A percentile compares a stretch with the other conserved stretches of the same genome.
Conservation (phyloP, 768 basidiomycete genomes). For the Strobilomyces echinocephalus region DNA sequence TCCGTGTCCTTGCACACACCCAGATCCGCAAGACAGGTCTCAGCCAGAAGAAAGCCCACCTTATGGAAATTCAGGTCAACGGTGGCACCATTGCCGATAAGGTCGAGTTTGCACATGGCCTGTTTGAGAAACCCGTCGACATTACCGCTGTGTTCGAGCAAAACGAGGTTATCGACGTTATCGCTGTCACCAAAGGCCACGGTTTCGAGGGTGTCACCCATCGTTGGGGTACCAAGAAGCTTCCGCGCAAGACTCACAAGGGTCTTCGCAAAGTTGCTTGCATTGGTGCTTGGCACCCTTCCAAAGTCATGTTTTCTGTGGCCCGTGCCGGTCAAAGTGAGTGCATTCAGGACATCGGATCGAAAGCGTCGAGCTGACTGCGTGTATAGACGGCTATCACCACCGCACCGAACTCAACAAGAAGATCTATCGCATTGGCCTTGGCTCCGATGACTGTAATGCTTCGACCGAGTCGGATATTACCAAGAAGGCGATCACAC, state of each 20-base stretch:
- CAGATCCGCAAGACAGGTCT: constrained; percentile 98
- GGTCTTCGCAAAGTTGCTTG: constrained; percentile 99
- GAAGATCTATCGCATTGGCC: constrained; percentile 95
- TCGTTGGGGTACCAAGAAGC: constrained; percentile 99
- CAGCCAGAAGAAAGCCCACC: constrained; percentile 98
- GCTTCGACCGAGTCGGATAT: constrained; percentile 94
- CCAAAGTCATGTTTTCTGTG: constrained; percentile 99
- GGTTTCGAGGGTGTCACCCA: constrained; percentile 99
- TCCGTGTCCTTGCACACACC: constrained; percentile 98
- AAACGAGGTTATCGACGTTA: constrained; percentile 94
- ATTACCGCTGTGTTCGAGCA: constrained; percentile 86
- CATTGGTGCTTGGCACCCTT: constrained; percentile 98
- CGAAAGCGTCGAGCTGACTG: constrained; percentile 1
- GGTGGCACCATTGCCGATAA: constrained; percentile 95
- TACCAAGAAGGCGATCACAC: constrained; percentile 90
- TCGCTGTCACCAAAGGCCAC: constrained; percentile 98
- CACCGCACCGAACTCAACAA: constrained; percentile 98
- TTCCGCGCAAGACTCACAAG: constrained; percentile 98
- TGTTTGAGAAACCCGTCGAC: constrained; percentile 96
- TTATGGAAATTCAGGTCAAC: constrained; percentile 99
- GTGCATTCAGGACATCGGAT: constrained; percentile 30
- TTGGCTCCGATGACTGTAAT: constrained; percentile 69
- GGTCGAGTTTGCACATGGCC: constrained; percentile 87
- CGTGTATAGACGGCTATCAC: constrained; percentile 77
- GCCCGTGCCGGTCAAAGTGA: constrained; percentile 99